These are phyloP conservation scores for Thraustochytrium striatum DNA, from an alignment of 352 stramenopile species.

Conservation along the genomic window DNA sequence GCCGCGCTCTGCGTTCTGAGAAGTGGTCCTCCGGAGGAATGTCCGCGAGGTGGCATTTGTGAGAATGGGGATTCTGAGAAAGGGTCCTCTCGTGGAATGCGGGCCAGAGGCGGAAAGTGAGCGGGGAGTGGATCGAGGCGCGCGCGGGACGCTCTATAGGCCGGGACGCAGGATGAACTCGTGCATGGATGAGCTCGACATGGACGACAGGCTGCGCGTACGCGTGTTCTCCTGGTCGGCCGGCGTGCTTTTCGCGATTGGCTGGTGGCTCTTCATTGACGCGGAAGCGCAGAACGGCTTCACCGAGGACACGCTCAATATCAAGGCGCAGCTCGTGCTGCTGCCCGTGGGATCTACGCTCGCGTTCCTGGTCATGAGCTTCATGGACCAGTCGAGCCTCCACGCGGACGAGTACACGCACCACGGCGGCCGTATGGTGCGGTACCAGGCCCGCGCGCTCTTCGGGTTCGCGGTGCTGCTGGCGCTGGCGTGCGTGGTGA, in stretches of 20 bases:
- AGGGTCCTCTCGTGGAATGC: too few species aligned
- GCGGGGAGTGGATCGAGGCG: too few species aligned
- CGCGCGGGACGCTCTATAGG: too few species aligned
- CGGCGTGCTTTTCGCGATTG: slow-evolving; percentile 9
- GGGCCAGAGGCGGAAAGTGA: too few species aligned
- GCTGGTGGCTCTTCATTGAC: slow-evolving; percentile 45
- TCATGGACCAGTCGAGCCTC: slow-evolving; percentile 25
- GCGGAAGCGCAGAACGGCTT: slow-evolving; percentile 39
- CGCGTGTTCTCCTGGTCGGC: slow-evolving; percentile 18
- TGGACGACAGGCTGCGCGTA: slow-evolving; percentile 37
- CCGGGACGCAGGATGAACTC: too few species aligned
- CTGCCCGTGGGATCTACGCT: slow-evolving; percentile 17
- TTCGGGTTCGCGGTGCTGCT: slow-evolving; percentile 30
- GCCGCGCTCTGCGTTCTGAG: too few species aligned
- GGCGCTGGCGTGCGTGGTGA: slow-evolving; percentile 5
- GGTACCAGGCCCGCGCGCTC: slow-evolving; percentile 27
- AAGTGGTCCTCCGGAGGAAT: too few species aligned
- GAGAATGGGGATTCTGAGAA: too few species aligned
- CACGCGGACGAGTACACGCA: slow-evolving; percentile 34
- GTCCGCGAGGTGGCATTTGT: too few species aligned
- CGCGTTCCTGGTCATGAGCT: slow-evolving; percentile 19
- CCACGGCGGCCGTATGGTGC: slow-evolving; percentile 35
- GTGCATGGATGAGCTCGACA: background rate
- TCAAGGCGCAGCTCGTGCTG: slow-evolving; percentile 32
- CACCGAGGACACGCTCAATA: slow-evolving; percentile 10